Percentiles rank a stretch among this genome's conserved stretches.
phyloP scores from a whole-genome alignment of 768 basidiomycete genomes.

The Pleurotus tuoliensis region DNA sequence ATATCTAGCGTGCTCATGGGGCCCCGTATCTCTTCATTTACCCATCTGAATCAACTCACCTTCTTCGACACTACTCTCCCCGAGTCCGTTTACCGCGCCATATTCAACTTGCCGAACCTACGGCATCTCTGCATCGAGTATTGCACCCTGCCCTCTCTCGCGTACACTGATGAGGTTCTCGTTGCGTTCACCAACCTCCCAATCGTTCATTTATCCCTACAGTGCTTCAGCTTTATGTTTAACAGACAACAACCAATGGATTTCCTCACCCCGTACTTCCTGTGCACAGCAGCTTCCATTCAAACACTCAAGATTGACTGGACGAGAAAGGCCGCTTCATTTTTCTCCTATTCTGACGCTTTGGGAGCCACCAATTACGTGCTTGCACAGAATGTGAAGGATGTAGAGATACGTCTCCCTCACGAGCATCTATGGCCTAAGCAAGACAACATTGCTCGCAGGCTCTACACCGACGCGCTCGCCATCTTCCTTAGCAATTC shows the following conservation, averaged over 20 bases:
- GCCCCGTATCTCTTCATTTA: constrained; percentile 20
- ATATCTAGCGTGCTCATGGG: background rate
- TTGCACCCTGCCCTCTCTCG: constrained; percentile 26
- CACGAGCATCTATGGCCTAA: constrained; percentile 15
- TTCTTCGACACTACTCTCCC: constrained; percentile 35
- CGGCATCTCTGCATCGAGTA: constrained; percentile 37
- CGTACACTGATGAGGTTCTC: constrained; percentile 9
- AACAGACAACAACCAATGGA: constrained; percentile 8
- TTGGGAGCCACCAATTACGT: constrained; percentile 11
- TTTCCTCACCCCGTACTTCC: constrained; percentile 19
- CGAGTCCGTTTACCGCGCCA: constrained; percentile 25
- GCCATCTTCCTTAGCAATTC: constrained; percentile 13
- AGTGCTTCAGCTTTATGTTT: constrained; percentile 27
- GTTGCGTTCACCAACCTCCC: constrained; percentile 28
- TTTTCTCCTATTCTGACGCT: constrained; percentile 23
- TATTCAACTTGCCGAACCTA: constrained; percentile 34
- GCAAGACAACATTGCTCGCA: constrained; percentile 8
- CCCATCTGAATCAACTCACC: constrained; percentile 31
- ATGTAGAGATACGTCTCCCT: constrained; percentile 19
- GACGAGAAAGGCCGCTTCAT: constrained; percentile 28
- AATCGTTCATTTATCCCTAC: constrained; percentile 38
- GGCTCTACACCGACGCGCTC: constrained; percentile 14
- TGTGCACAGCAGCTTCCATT: constrained; percentile 32
- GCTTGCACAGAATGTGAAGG: constrained; percentile 13
- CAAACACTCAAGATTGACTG: constrained; percentile 41